Conservation (phyloP, 2,329 filamentous ascomycete species). For the Cladophialophora psammophila region DNA sequence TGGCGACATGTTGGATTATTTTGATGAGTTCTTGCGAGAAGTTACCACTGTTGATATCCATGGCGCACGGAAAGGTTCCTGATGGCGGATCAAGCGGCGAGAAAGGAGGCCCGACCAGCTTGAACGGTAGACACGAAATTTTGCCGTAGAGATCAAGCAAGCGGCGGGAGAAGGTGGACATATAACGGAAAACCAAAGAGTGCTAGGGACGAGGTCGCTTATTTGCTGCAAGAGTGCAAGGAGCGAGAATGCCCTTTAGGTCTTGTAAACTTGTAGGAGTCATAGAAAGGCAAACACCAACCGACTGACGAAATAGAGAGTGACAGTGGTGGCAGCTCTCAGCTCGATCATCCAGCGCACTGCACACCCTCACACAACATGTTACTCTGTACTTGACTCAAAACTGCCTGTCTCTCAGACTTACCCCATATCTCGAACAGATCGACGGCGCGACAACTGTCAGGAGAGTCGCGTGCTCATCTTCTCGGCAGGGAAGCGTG, state of each 20-base stretch:
- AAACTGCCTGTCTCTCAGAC: neutral
- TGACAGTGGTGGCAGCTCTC: neutral
- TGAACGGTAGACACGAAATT: constrained; percentile 30
- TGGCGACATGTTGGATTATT: constrained; percentile 65
- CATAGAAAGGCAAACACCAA: constrained; percentile 6
- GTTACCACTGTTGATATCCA: constrained; percentile 38
- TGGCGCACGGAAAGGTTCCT: constrained; percentile 25
- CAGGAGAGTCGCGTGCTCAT: constrained; percentile 17
- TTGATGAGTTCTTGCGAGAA: constrained; percentile 43
- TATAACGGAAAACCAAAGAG: neutral
- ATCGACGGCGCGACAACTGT: neutral
- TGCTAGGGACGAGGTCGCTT: neutral
- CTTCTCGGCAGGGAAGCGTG: neutral
- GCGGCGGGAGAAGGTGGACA: constrained; percentile 11
- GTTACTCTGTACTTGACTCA: neutral
- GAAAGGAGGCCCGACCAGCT: constrained; percentile 12
- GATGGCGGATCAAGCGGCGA: constrained; percentile 7
- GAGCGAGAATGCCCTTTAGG: neutral
- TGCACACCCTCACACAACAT: neutral
- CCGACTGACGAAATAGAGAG: constrained; percentile 1
- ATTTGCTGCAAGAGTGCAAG: neutral
- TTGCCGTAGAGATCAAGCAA: constrained; percentile 25
- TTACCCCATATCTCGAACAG: neutral
- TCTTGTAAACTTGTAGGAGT: neutral
- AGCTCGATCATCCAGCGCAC: neutral